phyloP scores from a whole-genome alignment of 306 rosid genomes.

The Astragalus membranaceus region DNA sequence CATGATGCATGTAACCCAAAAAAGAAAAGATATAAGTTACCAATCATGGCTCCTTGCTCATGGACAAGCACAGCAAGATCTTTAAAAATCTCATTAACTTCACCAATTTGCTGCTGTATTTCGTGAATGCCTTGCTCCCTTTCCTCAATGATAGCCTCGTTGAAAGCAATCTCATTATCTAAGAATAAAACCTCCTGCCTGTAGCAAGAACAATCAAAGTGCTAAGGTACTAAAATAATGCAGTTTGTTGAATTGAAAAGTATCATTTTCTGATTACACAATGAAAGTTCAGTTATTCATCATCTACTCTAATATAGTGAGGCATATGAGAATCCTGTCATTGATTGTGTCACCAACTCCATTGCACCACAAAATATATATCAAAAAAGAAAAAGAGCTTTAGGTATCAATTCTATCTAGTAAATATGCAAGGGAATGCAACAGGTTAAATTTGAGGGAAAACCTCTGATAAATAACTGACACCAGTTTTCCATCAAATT shows the following conservation, averaged over 20 bases:
- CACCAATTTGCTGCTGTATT: conserved; percentile 95
- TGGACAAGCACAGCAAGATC: conserved; percentile 96
- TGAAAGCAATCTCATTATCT: conserved; percentile 91
- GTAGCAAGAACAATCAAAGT: conserved; percentile 29
- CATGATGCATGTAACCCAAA: not conserved
- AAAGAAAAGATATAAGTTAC: conserved; percentile 29
- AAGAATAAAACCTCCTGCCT: conserved; percentile 86
- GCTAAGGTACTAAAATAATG: conserved; percentile 4
- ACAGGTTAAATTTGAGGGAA: not conserved
- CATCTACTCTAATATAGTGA: not conserved
- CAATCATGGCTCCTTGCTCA: conserved; percentile 94
- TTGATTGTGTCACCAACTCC: not conserved
- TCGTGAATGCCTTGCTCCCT: conserved; percentile 97
- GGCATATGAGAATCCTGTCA: not conserved
- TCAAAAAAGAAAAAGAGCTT: not conserved
- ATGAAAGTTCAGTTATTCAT: not conserved
- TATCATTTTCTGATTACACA: not conserved
- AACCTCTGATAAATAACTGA: not conserved
- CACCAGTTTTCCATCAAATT: not conserved
- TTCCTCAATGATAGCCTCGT: conserved; percentile 95
- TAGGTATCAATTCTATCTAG: not conserved
- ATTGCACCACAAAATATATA: not conserved
- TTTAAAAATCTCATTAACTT: conserved; percentile 91
- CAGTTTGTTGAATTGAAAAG: conserved; percentile 1
- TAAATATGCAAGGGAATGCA: conserved; percentile 5